Percentiles rank a stretch among this genome's conserved stretches.
phyloP scores from a whole-genome alignment of 2,329 filamentous ascomycete species.

The Plenodomus tracheiphilus region DNA sequence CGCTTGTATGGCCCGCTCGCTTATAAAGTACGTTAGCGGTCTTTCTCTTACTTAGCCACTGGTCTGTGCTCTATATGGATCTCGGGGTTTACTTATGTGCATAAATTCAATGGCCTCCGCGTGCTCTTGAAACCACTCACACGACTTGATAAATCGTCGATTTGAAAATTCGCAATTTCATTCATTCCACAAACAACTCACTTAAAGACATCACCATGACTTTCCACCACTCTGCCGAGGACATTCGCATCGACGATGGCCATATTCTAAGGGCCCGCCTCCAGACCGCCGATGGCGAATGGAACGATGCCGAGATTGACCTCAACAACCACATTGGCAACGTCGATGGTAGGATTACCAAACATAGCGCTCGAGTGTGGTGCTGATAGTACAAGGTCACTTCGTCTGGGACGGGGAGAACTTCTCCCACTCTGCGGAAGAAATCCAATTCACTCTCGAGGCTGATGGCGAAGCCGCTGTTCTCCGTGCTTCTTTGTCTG shows the following conservation, averaged over 20 bases:
- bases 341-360: conserved; percentile 47
- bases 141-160: not conserved
- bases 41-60: not conserved
- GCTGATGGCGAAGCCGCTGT: conserved; percentile 56
- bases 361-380: not conserved
- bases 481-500: conserved; percentile 55
- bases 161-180: not conserved
- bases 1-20: too few relatives aligned
- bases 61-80: not conserved
- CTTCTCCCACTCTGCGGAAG: conserved; percentile 53
- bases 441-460: conserved; percentile 56
- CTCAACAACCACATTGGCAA: conserved; percentile 59
- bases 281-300: conserved; percentile 48
- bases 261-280: conserved; percentile 54
- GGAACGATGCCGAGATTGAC: conserved; percentile 52
- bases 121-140: not conserved
- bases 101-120: not conserved
- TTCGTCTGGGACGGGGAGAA: conserved; percentile 53
- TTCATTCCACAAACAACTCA: not conserved
- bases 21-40: too few relatives aligned
- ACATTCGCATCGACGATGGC: conserved; percentile 56
- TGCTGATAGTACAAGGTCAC: conserved; percentile 29
- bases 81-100: not conserved
- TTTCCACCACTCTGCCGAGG: conserved; percentile 55
- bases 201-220: conserved; percentile 18